A percentile compares a stretch with the other conserved stretches of the same genome.
phyloP scores from a whole-genome alignment of 345 rosid species.

The Stellera chamaejasme region DNA sequence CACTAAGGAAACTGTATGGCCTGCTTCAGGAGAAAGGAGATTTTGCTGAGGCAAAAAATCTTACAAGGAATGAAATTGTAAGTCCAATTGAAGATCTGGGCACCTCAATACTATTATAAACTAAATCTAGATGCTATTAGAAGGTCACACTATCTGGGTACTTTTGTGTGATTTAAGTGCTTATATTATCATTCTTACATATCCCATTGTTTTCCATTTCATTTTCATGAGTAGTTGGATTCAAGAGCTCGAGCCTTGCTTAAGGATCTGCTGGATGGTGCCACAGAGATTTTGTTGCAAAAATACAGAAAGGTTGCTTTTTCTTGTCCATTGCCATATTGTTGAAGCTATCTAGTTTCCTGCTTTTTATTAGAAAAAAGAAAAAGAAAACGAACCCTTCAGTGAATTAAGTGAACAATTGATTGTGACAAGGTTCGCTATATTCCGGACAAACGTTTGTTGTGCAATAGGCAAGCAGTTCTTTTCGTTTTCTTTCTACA shows the following conservation, averaged over 20 bases:
- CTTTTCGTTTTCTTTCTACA: not conserved
- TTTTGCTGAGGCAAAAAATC: not conserved
- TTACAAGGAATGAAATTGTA: slow-evolving; percentile 18
- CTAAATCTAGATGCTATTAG: no score
- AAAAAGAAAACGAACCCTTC: not conserved
- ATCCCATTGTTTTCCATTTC: not conserved
- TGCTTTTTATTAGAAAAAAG: not conserved
- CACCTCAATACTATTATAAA: no score
- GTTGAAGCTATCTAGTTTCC: not conserved
- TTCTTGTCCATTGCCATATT: not conserved
- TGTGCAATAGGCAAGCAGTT: not conserved
- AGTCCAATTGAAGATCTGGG: slow-evolving; percentile 9
- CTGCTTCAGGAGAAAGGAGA: slow-evolving; percentile 23
- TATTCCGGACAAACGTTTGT: not conserved
- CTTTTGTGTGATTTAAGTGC: not conserved
- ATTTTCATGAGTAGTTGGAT: slow-evolving; percentile 27
- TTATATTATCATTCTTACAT: not conserved
- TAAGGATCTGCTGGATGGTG: slow-evolving; percentile 44
- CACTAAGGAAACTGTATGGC: slow-evolving; percentile 39
- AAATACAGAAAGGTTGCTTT: slow-evolving; percentile 27
- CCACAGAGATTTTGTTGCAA: slow-evolving; percentile 25
- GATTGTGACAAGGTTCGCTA: not conserved
- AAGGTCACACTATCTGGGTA: not conserved
- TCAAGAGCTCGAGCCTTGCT: slow-evolving; percentile 28
- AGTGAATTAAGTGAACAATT: not conserved